Evolutionary conservation across 83 land plant species (phyloP), one percentile per base, ranked within the genome.

Genomic region (Thuja plicata): DNA sequence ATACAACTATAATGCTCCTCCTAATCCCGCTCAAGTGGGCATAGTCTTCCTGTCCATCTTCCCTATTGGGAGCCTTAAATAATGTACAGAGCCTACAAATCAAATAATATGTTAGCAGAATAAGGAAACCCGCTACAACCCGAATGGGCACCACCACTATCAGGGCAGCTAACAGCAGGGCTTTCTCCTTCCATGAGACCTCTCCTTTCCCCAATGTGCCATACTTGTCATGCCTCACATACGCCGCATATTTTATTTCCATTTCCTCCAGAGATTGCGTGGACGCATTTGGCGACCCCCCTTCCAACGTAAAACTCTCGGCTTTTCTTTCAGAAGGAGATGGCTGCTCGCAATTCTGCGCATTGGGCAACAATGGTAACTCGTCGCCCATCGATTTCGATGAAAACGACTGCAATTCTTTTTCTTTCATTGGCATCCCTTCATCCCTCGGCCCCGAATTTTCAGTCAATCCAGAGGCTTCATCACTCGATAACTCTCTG

Each of bases 221-320:
- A 88, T 97, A 98, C 40, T 71, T 93, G 89, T 98, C 99, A 70
- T 89, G 88, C 38, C 99, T 89, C 43, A 97, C 96, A 88, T 92
- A 98, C 0, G 99, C 95, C n/a, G 99, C 99, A 91, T 88, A 97
- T 87, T 95, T 95, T 85, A 86, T 90, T 89, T 97, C 98, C 88
- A 98, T 91, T 81, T 98, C 98, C 38, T 91, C 85, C 71, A 96
- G 60, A 54, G 37, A 40, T 19, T 89, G 92, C n/a, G 84, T 5
- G 83, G 43, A 19, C 43, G 30, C 80, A 32, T 46, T 13, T 52
- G 38, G 54, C 24, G 73, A 86, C 34, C 71, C 66, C 24, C 54
- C 57, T 41, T 43, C 85, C 10, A 34, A 11, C 35, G 79, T 35
- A 76, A 76, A 76, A 12, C 79, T 76, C 17, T 76, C 38, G 12